These are phyloP conservation scores for Endocalyx cinctus DNA, from an alignment of 2,329 filamentous ascomycete genomes.

Conservation along the genomic window DNA sequence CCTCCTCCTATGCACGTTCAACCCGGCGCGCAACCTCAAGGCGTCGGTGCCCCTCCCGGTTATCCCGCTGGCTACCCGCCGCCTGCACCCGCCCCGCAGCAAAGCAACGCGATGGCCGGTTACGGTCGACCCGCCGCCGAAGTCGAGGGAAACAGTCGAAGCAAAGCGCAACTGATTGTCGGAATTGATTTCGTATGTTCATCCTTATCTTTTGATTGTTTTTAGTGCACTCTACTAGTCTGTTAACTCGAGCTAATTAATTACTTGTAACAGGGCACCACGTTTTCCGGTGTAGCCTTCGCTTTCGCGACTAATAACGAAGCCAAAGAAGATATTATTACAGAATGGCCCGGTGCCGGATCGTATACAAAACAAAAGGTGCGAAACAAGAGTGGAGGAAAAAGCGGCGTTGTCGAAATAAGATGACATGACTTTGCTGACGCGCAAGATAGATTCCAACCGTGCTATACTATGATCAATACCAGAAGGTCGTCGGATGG, in stretches of 20 bases:
- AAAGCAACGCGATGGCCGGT: slow-evolving; percentile 33
- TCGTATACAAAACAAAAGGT: slow-evolving; percentile 99
- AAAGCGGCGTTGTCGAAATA: neutral
- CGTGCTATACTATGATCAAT: slow-evolving; percentile 99
- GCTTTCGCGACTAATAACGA: slow-evolving; percentile 97
- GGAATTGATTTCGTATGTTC: slow-evolving; percentile 91
- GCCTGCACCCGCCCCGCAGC: slow-evolving; percentile 35
- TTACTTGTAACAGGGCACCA: slow-evolving; percentile 94
- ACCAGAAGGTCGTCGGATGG: slow-evolving; percentile 99
- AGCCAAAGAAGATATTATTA: slow-evolving; percentile 97
- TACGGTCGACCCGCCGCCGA: slow-evolving; percentile 56
- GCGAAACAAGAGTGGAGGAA: slow-evolving; percentile 14
- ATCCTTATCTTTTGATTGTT: neutral
- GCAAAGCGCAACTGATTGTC: slow-evolving; percentile 95
- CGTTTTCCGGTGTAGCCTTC: slow-evolving; percentile 95
- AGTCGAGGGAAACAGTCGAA: slow-evolving; percentile 81
- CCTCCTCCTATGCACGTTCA: slow-evolving; percentile 48
- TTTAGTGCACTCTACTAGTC: slow-evolving; percentile 17
- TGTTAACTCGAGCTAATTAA: too few relatives aligned
- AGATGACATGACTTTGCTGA: slow-evolving; percentile 14
- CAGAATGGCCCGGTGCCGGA: slow-evolving; percentile 96
- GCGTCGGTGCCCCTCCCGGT: slow-evolving; percentile 39
- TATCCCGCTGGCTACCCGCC: slow-evolving; percentile 47
- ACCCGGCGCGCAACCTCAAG: slow-evolving; percentile 36
- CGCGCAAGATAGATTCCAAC: slow-evolving; percentile 76